phyloP scores from a whole-genome alignment of 768 basidiomycete genomes.

The Amanita rubescens region DNA sequence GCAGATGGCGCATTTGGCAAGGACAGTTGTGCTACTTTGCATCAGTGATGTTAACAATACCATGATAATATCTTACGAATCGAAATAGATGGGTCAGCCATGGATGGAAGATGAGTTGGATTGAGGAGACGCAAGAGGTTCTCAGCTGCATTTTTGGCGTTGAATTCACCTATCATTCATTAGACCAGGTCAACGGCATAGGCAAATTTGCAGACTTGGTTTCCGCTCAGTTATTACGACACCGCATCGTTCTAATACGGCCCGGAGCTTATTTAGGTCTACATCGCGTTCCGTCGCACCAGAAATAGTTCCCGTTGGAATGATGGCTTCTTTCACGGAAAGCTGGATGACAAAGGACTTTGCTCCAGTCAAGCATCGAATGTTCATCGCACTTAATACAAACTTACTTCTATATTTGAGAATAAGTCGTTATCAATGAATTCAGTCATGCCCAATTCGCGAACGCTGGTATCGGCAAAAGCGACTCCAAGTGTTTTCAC shows the following conservation, averaged over 20 bases:
- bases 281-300: conserved; percentile 77
- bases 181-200: background rate
- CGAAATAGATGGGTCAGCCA: conserved; percentile 42
- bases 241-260: conserved; percentile 83
- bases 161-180: conserved; percentile 66
- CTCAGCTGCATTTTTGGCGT: conserved; percentile 67
- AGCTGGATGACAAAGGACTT: conserved; percentile 94
- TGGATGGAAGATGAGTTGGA: conserved; percentile 29
- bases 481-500: conserved; percentile 76
- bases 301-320: conserved; percentile 65
- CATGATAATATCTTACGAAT: conserved; percentile 38
- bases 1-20: conserved; percentile 75
- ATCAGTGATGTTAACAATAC: background rate
- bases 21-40: conserved; percentile 58
- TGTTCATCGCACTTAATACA: background rate
- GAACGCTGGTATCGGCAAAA: conserved; percentile 83
- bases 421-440: conserved; percentile 94
- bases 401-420: conserved; percentile 84
- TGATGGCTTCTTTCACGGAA: conserved; percentile 92
- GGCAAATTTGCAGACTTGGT: conserved; percentile 46
- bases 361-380: background rate
- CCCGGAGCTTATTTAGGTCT: conserved; percentile 80
- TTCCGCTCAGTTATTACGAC: conserved; percentile 89
- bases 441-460: conserved; percentile 83
- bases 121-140: conserved; percentile 70